These are phyloP conservation scores for Solanum bukasovii DNA, from an alignment of 257 asterid genomes.

Conservation along the genomic window DNA sequence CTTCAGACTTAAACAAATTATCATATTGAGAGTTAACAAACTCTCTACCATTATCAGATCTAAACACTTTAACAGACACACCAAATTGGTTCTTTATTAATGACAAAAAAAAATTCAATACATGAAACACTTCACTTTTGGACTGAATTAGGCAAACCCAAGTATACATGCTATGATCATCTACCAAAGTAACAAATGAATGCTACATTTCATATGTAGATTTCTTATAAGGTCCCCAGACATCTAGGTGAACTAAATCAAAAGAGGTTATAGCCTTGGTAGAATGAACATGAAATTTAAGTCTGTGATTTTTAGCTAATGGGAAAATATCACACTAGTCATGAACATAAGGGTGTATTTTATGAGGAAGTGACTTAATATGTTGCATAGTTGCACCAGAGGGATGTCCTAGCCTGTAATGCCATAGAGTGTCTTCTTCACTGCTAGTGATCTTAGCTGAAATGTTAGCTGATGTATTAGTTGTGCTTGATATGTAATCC, in stretches of 20 bases:
- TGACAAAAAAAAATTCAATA: background rate
- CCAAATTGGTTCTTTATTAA: background rate
- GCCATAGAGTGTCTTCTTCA: background rate
- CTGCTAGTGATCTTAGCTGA: too few species aligned
- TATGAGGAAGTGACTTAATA: background rate
- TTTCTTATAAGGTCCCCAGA: background rate
- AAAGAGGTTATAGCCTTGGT: background rate
- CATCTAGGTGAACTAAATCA: background rate
- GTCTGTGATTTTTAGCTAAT: background rate
- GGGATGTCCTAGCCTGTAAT: background rate
- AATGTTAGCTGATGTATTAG: too few species aligned
- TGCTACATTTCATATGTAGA: background rate
- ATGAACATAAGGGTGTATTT: background rate
- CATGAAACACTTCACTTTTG: background rate
- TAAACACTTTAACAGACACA: background rate
- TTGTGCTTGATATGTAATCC: background rate
- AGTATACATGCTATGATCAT: background rate
- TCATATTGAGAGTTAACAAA: too few species aligned
- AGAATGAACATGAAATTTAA: too few species aligned
- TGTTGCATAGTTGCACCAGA: accelerated
- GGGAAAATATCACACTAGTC: background rate
- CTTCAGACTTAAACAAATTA: background rate
- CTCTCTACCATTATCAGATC: background rate
- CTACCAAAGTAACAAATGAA: background rate
- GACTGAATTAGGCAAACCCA: background rate